Evolutionary conservation across 495 filamentous ascomycete species (phyloP).

Genomic region (Neurospora discreta): DNA sequence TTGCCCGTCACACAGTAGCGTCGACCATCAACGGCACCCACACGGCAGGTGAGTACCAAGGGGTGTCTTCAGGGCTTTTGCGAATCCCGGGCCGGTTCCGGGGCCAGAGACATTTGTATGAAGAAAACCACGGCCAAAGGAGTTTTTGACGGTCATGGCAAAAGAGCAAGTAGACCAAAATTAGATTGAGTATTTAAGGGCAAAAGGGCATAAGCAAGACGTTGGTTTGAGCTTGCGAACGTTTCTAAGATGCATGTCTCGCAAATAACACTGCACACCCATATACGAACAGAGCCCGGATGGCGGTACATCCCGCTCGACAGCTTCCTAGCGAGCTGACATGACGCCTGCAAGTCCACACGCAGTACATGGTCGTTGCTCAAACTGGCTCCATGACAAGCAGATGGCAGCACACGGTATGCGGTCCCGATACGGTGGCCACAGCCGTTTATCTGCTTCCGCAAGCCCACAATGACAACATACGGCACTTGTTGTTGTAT

Average conservation of each 20-base stretch:
- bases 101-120: not conserved
- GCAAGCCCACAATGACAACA: not conserved
- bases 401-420: not conserved
- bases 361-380: not conserved
- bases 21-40: not conserved
- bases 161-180: not conserved
- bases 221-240: not conserved
- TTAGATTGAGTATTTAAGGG: not conserved
- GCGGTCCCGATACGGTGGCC: not conserved
- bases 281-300: not conserved
- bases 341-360: not conserved
- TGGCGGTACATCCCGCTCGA: not conserved
- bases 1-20: conserved; percentile 8
- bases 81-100: not conserved
- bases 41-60: not conserved
- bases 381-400: not conserved
- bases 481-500: not conserved
- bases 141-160: not conserved
- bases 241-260: not conserved
- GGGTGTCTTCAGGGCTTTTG: not conserved
- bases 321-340: not conserved
- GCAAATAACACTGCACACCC: not conserved
- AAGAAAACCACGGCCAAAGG: not conserved
- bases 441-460: not conserved
- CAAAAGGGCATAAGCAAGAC: not conserved